Conservation (phyloP, 2,329 filamentous ascomycete genomes). For the Colletotrichum sp. region DNA sequence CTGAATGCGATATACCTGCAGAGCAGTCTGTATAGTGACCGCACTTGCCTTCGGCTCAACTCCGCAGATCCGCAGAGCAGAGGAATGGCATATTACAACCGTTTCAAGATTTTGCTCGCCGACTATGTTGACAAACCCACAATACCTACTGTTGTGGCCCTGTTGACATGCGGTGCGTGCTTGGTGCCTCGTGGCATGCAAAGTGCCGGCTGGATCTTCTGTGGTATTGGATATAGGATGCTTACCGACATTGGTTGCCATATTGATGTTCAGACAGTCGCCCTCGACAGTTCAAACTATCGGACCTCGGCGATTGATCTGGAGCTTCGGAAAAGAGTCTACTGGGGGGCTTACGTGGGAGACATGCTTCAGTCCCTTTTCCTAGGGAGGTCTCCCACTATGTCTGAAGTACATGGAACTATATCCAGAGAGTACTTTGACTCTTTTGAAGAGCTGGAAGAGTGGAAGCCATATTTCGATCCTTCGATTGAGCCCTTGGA, state of each 20-base stretch:
- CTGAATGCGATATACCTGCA: conserved; percentile 46
- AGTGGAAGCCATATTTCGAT: not conserved
- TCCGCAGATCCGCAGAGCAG: conserved; percentile 37
- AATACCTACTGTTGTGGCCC: conserved; percentile 40
- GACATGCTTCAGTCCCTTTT: not conserved
- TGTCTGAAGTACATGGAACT: not conserved
- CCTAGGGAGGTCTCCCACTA: not conserved
- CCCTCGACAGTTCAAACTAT: not conserved
- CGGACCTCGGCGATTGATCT: not conserved
- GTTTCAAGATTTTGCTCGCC: conserved; percentile 39
- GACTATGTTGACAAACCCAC: conserved; percentile 37
- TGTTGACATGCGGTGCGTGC: conserved; percentile 14
- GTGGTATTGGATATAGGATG: not conserved
- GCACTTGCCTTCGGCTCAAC: conserved; percentile 35
- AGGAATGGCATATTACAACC: conserved; percentile 40
- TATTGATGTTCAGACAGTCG: not conserved
- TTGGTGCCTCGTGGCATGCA: not conserved
- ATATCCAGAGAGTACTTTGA: not conserved
- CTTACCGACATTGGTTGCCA: not conserved
- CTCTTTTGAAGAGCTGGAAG: not conserved
- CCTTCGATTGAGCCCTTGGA: not conserved
- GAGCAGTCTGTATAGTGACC: conserved; percentile 42
- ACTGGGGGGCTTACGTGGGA: not conserved
- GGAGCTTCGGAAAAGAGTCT: not conserved
- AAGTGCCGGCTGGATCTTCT: not conserved